Conservation (phyloP, 2,329 filamentous ascomycete genomes). For the Chaetomiaceae sp. region DNA sequence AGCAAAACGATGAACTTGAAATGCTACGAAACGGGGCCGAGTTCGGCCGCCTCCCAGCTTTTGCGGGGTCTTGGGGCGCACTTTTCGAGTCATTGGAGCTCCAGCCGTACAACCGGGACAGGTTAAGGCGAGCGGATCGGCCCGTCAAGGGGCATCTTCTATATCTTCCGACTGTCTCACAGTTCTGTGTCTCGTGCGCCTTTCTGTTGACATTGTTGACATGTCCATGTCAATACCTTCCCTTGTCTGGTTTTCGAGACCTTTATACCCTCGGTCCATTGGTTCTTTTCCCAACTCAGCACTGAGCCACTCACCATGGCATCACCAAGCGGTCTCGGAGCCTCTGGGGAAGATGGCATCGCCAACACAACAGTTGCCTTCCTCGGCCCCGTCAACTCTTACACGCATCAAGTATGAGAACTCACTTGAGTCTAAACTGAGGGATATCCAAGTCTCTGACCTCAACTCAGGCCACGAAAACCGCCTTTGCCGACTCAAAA, state of each 20-base stretch:
- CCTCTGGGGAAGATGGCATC: not conserved
- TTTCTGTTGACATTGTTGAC: constrained; percentile 1
- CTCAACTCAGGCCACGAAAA: constrained; percentile 30
- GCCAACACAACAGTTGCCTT: constrained; percentile 24
- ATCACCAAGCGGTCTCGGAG: not conserved
- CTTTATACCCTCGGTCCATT: too few species aligned
- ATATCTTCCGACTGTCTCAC: not conserved
- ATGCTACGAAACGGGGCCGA: constrained; percentile 5
- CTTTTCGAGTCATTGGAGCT: not conserved
- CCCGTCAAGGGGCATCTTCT: not conserved
- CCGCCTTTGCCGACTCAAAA: constrained; percentile 43
- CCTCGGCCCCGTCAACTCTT: constrained; percentile 26
- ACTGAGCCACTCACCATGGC: not conserved
- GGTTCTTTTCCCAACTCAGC: not conserved
- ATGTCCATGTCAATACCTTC: not conserved
- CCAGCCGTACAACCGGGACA: not conserved
- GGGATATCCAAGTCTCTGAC: not conserved
- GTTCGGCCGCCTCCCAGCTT: constrained; percentile 7
- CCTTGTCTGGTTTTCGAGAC: not conserved
- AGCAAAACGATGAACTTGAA: too few species aligned
- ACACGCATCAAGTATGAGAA: constrained; percentile 27
- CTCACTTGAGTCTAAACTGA: not conserved
- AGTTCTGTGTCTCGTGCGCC: not conserved
- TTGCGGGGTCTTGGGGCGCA: constrained; percentile 8
- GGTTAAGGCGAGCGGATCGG: not conserved